A percentile compares a stretch with the other conserved stretches of the same genome.
These are phyloP conservation scores for Aurinia saxatilis DNA, from an alignment of 345 rosid species.

Conservation along the genomic window DNA sequence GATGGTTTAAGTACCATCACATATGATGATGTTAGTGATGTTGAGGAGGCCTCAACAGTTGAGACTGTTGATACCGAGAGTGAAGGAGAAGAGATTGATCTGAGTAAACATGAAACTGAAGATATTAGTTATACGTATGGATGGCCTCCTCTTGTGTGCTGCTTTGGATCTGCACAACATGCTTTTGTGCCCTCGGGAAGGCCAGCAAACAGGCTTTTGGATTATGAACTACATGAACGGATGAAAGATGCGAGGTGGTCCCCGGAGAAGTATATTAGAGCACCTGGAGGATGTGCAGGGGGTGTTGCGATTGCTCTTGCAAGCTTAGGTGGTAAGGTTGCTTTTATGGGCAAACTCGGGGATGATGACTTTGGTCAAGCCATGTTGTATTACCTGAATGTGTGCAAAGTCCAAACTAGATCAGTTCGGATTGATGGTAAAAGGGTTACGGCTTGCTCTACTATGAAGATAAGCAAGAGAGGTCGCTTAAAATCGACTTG, in stretches of 20 bases:
- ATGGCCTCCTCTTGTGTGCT: slow-evolving; percentile 96
- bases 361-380: slow-evolving; percentile 76
- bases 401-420: slow-evolving; percentile 68
- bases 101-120: slow-evolving; percentile 49
- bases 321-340: slow-evolving; percentile 76
- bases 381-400: slow-evolving; percentile 66
- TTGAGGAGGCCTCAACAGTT: slow-evolving; percentile 30
- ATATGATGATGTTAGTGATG: slow-evolving; percentile 46
- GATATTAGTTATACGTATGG: slow-evolving; percentile 69
- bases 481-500: slow-evolving; percentile 62
- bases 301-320: slow-evolving; percentile 84
- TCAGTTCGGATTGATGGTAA: slow-evolving; percentile 56
- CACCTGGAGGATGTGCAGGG: slow-evolving; percentile 85
- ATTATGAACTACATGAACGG: slow-evolving; percentile 61
- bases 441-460: slow-evolving; percentile 53
- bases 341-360: slow-evolving; percentile 91
- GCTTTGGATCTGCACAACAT: slow-evolving; percentile 88
- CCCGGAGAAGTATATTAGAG: slow-evolving; percentile 63
- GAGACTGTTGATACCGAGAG: slow-evolving; percentile 42
- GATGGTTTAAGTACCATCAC: slow-evolving; percentile 17
- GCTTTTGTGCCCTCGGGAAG: slow-evolving; percentile 87
- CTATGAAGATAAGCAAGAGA: slow-evolving; percentile 76
- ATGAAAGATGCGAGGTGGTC: slow-evolving; percentile 61
- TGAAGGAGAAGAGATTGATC: slow-evolving; percentile 48
- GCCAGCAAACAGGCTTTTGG: slow-evolving; percentile 70